phyloP scores from a whole-genome alignment of 2,329 filamentous ascomycete species.

The Colletotrichum scovillei region DNA sequence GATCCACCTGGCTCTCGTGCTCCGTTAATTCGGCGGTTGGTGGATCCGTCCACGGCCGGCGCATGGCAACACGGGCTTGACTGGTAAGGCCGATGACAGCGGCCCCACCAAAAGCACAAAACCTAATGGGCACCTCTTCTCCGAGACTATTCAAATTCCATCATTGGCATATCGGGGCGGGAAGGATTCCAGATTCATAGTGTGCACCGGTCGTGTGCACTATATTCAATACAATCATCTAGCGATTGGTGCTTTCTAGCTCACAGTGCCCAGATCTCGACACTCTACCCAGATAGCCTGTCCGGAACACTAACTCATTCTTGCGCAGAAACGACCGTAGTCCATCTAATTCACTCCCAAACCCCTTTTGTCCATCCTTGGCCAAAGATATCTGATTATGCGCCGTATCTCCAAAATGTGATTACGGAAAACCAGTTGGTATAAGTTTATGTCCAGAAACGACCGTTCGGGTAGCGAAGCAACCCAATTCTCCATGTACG shows the following conservation, averaged over 20 bases:
- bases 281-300: slow-evolving; percentile 11
- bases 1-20: not conserved
- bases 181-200: not conserved
- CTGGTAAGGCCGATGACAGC: not conserved
- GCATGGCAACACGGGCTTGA: not conserved
- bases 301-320: not conserved
- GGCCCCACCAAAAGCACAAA: not conserved
- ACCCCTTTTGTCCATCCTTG: slow-evolving; percentile 10
- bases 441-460: slow-evolving; percentile 30
- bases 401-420: slow-evolving; percentile 27
- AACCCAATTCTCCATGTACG: slow-evolving; percentile 13
- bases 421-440: slow-evolving; percentile 22
- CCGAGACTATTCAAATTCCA: not conserved
- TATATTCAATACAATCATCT: slow-evolving; percentile 12
- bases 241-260: slow-evolving; percentile 28
- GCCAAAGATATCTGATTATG: slow-evolving; percentile 27
- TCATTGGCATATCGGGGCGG: not conserved
- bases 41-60: not conserved
- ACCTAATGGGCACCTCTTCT: not conserved
- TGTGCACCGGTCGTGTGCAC: not conserved
- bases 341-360: slow-evolving; percentile 20
- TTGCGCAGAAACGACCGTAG: slow-evolving; percentile 33
- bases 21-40: not conserved
- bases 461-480: slow-evolving; percentile 24
- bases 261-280: slow-evolving; percentile 3